These are phyloP conservation scores for Geranium rotundifolium DNA, from an alignment of 345 rosid genomes.

Conservation along the genomic window DNA sequence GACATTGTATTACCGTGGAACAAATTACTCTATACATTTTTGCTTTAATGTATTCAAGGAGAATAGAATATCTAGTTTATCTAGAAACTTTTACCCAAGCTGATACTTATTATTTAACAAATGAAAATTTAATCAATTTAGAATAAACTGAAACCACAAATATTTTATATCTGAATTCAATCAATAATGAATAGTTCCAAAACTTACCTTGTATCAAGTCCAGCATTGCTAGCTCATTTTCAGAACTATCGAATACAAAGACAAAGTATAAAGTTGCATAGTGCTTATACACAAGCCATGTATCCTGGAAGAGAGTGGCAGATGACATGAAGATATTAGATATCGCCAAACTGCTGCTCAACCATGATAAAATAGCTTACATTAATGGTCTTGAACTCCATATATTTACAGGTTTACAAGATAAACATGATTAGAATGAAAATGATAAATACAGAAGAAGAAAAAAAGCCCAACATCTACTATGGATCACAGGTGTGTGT, in stretches of 20 bases:
- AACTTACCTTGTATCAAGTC: constrained; percentile 79
- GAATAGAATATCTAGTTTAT: background rate
- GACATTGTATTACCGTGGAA: background rate
- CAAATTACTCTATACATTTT: background rate
- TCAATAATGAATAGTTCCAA: background rate
- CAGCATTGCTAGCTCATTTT: constrained; percentile 95
- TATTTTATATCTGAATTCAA: background rate
- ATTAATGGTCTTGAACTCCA: too few species aligned
- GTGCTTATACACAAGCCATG: constrained; percentile 80
- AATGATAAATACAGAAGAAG: too few species aligned
- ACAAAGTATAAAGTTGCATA: constrained; percentile 85
- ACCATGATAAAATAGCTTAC: too few species aligned
- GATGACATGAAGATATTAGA: background rate
- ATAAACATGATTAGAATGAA: too few species aligned
- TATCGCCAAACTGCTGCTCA: background rate
- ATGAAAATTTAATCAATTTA: too few species aligned
- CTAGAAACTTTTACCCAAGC: background rate
- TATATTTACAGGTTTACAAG: too few species aligned
- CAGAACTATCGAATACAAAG: constrained; percentile 70
- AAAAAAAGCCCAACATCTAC: too few species aligned
- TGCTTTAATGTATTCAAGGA: background rate
- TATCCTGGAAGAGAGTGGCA: constrained; percentile 38
- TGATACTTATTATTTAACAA: background rate
- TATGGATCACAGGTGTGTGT: too few species aligned
- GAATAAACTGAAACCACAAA: background rate